A percentile compares a stretch with the other conserved stretches of the same genome.
phyloP scores from a whole-genome alignment of 805 yeast species.

The Lachancea meyersii region DNA sequence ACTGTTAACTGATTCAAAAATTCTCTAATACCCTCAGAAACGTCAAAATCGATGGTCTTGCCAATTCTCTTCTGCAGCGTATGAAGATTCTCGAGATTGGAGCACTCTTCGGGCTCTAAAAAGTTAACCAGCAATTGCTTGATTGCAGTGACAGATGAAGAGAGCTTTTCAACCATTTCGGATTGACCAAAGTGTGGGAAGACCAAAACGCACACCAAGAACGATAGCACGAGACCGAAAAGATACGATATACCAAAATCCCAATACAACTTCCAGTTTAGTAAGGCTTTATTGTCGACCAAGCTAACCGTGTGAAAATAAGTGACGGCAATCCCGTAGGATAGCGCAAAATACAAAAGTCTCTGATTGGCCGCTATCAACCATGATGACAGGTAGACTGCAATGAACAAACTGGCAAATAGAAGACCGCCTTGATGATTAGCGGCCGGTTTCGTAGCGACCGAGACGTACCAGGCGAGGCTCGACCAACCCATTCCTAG shows the following conservation, averaged over 20 bases:
- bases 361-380: slow-evolving; percentile 37
- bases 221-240: slow-evolving; percentile 38
- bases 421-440: slow-evolving; percentile 43
- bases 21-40: slow-evolving; percentile 41
- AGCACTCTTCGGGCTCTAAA: slow-evolving; percentile 14
- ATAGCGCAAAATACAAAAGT: slow-evolving; percentile 33
- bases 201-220: slow-evolving; percentile 32
- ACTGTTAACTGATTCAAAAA: slow-evolving; percentile 37
- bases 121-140: slow-evolving; percentile 24
- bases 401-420: slow-evolving; percentile 37
- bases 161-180: slow-evolving; percentile 26
- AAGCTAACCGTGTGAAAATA: slow-evolving; percentile 31
- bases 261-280: slow-evolving; percentile 36
- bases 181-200: slow-evolving; percentile 40
- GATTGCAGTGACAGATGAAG: slow-evolving; percentile 21
- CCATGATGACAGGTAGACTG: slow-evolving; percentile 37
- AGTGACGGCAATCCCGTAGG: slow-evolving; percentile 36
- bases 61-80: slow-evolving; percentile 30
- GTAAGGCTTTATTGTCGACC: slow-evolving; percentile 12
- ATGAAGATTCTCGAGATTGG: slow-evolving; percentile 16
- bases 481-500: slow-evolving; percentile 43
- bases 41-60: slow-evolving; percentile 26
- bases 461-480: slow-evolving; percentile 38
- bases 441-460: slow-evolving; percentile 36
- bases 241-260: slow-evolving; percentile 41